Conservation (phyloP, 2,329 filamentous ascomycete genomes). For the Xylariales sp. region DNA sequence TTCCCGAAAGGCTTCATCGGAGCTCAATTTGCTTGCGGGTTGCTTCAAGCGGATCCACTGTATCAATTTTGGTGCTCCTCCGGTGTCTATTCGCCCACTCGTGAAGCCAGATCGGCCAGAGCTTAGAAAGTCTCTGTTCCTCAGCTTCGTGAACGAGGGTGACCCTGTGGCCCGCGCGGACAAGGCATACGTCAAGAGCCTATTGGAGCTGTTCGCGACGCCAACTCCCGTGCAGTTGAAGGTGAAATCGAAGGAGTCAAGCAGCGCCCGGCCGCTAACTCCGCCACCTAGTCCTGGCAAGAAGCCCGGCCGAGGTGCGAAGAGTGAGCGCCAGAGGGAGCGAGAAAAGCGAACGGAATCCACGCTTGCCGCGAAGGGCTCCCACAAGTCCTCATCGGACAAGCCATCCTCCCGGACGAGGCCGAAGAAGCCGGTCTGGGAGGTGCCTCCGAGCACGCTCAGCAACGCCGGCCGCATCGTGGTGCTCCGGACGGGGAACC, state of each 20-base stretch:
- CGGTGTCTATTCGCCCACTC: slow-evolving; percentile 68
- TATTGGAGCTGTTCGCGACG: slow-evolving; percentile 66
- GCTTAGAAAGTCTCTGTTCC: slow-evolving; percentile 66
- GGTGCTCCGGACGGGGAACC: slow-evolving; percentile 53
- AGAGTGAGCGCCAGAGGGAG: too few relatives aligned
- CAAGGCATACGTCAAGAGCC: slow-evolving; percentile 66
- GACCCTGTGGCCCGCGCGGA: slow-evolving; percentile 78
- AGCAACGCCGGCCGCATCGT: slow-evolving; percentile 68
- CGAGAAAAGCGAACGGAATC: slow-evolving; percentile 23
- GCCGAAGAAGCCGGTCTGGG: slow-evolving; percentile 48
- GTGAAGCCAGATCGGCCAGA: slow-evolving; percentile 47
- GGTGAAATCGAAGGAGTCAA: slow-evolving; percentile 10
- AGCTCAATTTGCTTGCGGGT: slow-evolving; percentile 64
- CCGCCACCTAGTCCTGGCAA: slow-evolving; percentile 9
- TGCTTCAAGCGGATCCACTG: slow-evolving; percentile 80
- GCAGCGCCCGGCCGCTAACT: slow-evolving; percentile 7
- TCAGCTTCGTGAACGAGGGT: slow-evolving; percentile 80
- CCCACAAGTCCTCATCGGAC: slow-evolving; percentile 12
- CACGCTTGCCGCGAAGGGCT: slow-evolving; percentile 12
- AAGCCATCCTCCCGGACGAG: slow-evolving; percentile 12
- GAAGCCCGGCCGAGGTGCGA: slow-evolving; percentile 14
- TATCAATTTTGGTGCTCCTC: slow-evolving; percentile 80
- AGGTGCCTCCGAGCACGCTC: slow-evolving; percentile 60
- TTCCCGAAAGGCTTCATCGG: slow-evolving; percentile 51
- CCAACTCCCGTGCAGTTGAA: slow-evolving; percentile 41